Evolutionary conservation across 73 alveolate species (phyloP).

Genomic region (Diophrys sp.): DNA sequence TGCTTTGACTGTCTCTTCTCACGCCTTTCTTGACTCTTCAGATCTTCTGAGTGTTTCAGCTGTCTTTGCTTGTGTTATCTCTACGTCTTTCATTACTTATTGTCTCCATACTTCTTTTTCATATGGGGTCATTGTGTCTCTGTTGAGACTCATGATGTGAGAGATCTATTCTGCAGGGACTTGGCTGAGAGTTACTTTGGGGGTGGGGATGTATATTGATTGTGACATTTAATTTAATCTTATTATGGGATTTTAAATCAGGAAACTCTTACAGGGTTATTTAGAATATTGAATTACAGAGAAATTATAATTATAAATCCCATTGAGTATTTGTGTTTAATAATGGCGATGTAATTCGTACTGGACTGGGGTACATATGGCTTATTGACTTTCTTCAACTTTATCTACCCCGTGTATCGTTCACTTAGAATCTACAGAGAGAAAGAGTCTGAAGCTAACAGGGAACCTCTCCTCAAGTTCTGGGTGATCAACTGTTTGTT

Average conservation of each 20-base stretch:
- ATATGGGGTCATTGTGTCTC: background rate
- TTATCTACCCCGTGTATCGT: background rate
- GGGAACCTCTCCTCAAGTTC: background rate
- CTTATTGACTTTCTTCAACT: background rate
- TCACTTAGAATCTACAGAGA: background rate
- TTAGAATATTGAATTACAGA: too few relatives aligned
- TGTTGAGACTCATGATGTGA: background rate
- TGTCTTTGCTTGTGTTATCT: background rate
- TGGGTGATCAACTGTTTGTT: background rate
- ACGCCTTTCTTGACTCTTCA: background rate
- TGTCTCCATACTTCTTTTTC: conserved; percentile 29
- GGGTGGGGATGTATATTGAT: too few relatives aligned
- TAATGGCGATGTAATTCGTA: too few relatives aligned
- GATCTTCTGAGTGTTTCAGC: background rate
- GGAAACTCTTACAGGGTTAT: too few relatives aligned
- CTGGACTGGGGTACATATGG: too few relatives aligned
- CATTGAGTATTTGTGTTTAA: too few relatives aligned
- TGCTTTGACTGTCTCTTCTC: background rate
- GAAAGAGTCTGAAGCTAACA: background rate
- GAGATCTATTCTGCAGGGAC: background rate
- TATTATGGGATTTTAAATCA: too few relatives aligned
- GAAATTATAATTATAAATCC: too few relatives aligned
- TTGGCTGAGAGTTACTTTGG: background rate
- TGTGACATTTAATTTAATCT: too few relatives aligned
- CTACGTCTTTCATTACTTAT: background rate